Conservation (phyloP, 495 filamentous ascomycete species). For the Daldinia loculata region DNA sequence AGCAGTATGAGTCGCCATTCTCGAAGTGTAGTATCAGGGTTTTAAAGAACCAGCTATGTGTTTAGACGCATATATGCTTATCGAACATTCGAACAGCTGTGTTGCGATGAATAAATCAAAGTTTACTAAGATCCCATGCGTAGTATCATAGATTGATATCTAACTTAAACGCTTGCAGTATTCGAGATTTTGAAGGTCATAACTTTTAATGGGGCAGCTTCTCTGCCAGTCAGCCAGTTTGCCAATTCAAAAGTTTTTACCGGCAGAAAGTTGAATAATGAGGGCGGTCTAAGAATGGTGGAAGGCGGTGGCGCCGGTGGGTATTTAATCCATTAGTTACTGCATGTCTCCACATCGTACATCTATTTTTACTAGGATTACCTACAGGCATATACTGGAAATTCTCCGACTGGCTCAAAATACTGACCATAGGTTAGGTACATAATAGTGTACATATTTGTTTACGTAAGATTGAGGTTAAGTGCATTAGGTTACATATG, state of each 20-base stretch:
- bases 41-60: background rate
- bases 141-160: background rate
- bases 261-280: slow-evolving; percentile 22
- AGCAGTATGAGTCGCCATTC: slow-evolving; percentile 47
- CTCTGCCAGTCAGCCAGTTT: background rate
- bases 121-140: background rate
- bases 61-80: background rate
- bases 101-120: background rate
- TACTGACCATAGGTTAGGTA: background rate
- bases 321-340: background rate
- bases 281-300: slow-evolving; percentile 4
- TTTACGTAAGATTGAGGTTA: background rate
- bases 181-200: background rate
- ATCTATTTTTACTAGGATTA: background rate
- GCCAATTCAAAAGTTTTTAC: slow-evolving; percentile 18
- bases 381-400: slow-evolving; percentile 8
- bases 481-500: background rate
- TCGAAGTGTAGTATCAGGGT: background rate
- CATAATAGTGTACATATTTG: background rate
- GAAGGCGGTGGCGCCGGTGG: slow-evolving; percentile 1
- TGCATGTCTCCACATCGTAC: no score
- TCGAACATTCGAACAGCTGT: background rate
- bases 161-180: background rate
- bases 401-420: slow-evolving; percentile 30
- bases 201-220: background rate